These are phyloP conservation scores for Rhizophora mangle DNA, from an alignment of 345 rosid genomes.

Conservation along the genomic window DNA sequence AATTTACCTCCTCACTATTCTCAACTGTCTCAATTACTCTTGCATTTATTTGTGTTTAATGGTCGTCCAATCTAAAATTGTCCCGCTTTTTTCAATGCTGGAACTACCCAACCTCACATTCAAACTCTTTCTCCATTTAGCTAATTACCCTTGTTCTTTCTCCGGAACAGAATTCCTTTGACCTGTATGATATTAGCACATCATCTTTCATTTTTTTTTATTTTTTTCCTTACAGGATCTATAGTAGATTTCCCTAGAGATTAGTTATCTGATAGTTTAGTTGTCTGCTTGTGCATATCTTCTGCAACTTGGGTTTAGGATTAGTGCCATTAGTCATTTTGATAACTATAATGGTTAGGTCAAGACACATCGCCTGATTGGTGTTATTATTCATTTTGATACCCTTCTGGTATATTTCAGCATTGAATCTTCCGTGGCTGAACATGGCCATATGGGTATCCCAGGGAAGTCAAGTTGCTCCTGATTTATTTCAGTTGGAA, in stretches of 20 bases:
- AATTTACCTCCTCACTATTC: constrained; percentile 66
- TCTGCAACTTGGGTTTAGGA: not conserved
- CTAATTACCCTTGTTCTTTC: constrained; percentile 24
- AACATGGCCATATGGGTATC: constrained; percentile 4
- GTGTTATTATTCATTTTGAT: not conserved
- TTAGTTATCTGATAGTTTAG: too few species aligned
- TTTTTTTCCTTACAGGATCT: not conserved
- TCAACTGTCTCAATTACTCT: constrained; percentile 92
- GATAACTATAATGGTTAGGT: not conserved
- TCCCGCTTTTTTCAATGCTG: constrained; percentile 51
- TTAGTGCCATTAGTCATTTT: not conserved
- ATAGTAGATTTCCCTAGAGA: not conserved
- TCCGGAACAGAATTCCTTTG: constrained; percentile 12
- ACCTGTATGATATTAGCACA: not conserved
- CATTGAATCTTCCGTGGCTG: not conserved
- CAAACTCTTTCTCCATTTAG: constrained; percentile 27
- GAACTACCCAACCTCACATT: constrained; percentile 55
- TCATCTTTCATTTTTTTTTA: not conserved
- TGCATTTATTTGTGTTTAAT: constrained; percentile 93
- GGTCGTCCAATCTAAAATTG: constrained; percentile 55
- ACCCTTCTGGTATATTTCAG: not conserved
- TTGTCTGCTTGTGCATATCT: too few species aligned
- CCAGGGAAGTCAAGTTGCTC: too few species aligned
- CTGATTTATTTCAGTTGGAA: constrained; percentile 7
- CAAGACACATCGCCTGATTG: too few species aligned